A percentile compares a stretch with the other conserved stretches of the same genome.
phyloP scores from a whole-genome alignment of 495 filamentous ascomycete genomes.

The Podospora bellae-mahoneyi region DNA sequence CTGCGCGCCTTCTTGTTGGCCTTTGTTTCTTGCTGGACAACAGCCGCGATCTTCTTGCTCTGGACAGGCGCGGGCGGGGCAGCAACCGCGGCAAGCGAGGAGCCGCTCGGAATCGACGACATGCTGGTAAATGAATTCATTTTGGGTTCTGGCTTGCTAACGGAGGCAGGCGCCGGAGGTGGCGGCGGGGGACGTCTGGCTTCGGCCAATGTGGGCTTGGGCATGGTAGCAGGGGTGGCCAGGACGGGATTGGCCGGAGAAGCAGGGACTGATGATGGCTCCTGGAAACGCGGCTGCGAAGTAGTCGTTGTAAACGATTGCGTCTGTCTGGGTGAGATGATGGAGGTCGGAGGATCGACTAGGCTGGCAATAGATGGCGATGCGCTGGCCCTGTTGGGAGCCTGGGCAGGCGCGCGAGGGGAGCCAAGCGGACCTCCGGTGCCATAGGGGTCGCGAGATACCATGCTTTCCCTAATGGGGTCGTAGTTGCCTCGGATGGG shows the following conservation, averaged over 20 bases:
- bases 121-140: conserved; percentile 42
- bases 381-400: conserved; percentile 67
- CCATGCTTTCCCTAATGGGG: conserved; percentile 48
- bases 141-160: conserved; percentile 28
- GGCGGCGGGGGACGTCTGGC: conserved; percentile 35
- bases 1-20: conserved; percentile 41
- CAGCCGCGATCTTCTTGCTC: conserved; percentile 35
- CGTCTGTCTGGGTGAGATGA: conserved; percentile 45
- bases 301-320: conserved; percentile 40
- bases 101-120: conserved; percentile 18
- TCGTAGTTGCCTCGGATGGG: conserved; percentile 74
- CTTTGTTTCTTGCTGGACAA: conserved; percentile 36
- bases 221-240: conserved; percentile 30
- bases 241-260: conserved; percentile 31
- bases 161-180: conserved; percentile 25
- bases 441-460: conserved; percentile 47
- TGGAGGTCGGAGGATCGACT: conserved; percentile 64
- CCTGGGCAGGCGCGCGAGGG: conserved; percentile 48
- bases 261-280: conserved; percentile 30
- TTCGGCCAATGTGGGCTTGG: conserved; percentile 37
- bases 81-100: background rate
- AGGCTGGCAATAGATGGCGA: conserved; percentile 88
- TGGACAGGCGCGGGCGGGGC: conserved; percentile 19
- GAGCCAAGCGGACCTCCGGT: conserved; percentile 50
- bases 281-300: conserved; percentile 29